Evolutionary conservation across 306 rosid genomes (phyloP), one percentile per base, ranked within the genome.

Genomic region (Senna siamea): DNA sequence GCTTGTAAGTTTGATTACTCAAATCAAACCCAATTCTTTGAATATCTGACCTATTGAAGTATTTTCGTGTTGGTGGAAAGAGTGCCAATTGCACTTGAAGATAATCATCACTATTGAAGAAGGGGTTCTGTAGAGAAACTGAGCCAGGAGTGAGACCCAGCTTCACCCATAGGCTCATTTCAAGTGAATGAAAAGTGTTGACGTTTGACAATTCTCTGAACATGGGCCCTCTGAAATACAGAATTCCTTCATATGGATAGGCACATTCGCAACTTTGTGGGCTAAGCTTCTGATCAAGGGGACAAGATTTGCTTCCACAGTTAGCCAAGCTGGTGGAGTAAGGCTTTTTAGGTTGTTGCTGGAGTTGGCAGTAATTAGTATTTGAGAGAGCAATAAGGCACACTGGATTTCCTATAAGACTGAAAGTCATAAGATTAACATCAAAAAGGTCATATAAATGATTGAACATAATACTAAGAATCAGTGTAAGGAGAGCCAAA

Each of bases 261-360:
- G 91, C 92, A 78, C 99, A 92, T 76, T 88, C 90, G 65, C 99
- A 94, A 76, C 93, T 94, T 76, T 88, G 97, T 15, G 97, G 99
- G 78, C 87, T 92, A 57, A 87, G 68, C 81, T 87, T 87, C 79
- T 89, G 87, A 60, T 86, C 89, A 13, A 50, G 4, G 1, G 93
- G 70, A 80, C 99, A 94, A 7, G 78, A 65, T 86, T 72, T 72
- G 35, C 58, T 76, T 70, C 85, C 87, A 73, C 98, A 92, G 15
- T 66, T 85, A 12, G 87, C 84, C 65, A 87, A 72, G 79, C 88
- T 88, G 6, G 99, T 94, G 11, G 96, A 86, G 75, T 94, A 94
- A 3, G 91, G 64, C 73, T 73, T 67, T 37, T 80, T 74, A 22
- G 80, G 38, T 62, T 78, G 85, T 64, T 82, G 83, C 69, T 82